Evolutionary conservation across 768 basidiomycete species (phyloP), one percentile per base, ranked within the genome.

Genomic region (Termitomyces titanicus): DNA sequence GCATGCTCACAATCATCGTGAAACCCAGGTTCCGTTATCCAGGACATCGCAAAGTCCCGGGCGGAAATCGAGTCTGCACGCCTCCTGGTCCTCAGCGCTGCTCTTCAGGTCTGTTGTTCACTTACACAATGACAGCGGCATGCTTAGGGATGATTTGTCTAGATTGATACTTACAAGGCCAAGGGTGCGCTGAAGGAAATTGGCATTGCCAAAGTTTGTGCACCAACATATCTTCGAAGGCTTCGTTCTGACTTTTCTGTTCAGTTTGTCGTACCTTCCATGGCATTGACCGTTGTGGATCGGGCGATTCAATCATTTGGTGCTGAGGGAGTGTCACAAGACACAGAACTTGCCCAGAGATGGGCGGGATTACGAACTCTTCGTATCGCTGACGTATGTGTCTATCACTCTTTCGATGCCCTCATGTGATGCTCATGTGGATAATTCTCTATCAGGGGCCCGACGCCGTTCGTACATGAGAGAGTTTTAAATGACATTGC

Each of bases 131-230:
- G 17, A 27, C 5, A 7, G 43, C 4, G 15, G 13, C 0, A 24
- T 53, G 17, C 11, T 58, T 5, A 20, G 43, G 61, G 31, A 55
- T 34, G 20, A 17, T 15, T 61, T 15, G 15, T 50, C 9, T 56
- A 94, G 88, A 94, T 98, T 60, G 97, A 99, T 73, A 88, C 86
- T 58, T 77, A 84, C 63, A 84, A 88, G 59, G 92, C 97, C 1
- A 99, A 98, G 70, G 94, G 92, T 29, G 97, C 97, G 0, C 65
- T 98, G 68, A 96, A 97, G 71, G 97, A 98, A 70, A 98, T 99
- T 63, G 95, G 93, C 22, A 92, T 98, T 56, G 94, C 97, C 42
- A 99, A 99, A 80, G 96, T 90, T 58, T 39, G 73, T 56, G 24
- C 24, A 6, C 17, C 37, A 17, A 22, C 31, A n/a, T 8, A n/a